phyloP scores from a whole-genome alignment of 1,284 basidiomycete genomes.

The Anthracocystis panici-leucophaei region DNA sequence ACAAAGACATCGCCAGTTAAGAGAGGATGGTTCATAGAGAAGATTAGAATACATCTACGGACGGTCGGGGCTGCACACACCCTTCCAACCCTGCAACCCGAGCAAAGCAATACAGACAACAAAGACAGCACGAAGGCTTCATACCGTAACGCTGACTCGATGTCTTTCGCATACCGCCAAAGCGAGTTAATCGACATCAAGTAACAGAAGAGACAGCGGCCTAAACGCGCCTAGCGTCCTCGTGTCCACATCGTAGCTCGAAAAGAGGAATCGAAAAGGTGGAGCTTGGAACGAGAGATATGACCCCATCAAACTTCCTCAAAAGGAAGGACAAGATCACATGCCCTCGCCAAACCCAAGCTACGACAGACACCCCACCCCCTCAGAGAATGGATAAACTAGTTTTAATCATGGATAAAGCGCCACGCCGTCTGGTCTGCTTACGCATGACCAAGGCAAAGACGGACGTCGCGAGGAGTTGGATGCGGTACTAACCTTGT shows the following conservation, averaged over 20 bases:
- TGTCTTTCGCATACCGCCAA: conserved; percentile 53
- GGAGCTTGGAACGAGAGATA: conserved; percentile 26
- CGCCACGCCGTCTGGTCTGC: background rate
- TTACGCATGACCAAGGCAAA: background rate
- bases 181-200: conserved; percentile 50
- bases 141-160: conserved; percentile 26
- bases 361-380: conserved; percentile 49
- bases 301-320: conserved; percentile 8
- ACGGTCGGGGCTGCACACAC: conserved; percentile 48
- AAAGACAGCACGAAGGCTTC: conserved; percentile 48
- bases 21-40: conserved; percentile 51
- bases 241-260: conserved; percentile 16
- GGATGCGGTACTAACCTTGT: conserved; percentile 25
- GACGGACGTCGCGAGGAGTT: conserved; percentile 1
- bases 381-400: conserved; percentile 62
- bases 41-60: conserved; percentile 55
- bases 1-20: conserved; percentile 10
- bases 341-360: conserved; percentile 17
- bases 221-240: conserved; percentile 42
- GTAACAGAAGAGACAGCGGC: conserved; percentile 30
- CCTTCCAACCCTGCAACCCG: conserved; percentile 16
- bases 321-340: conserved; percentile 3
- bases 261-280: conserved; percentile 21
- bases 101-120: conserved; percentile 6
- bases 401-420: conserved; percentile 53